These are phyloP conservation scores for Flaveria sonorensis DNA, from an alignment of 129 eudicot species.

Conservation along the genomic window DNA sequence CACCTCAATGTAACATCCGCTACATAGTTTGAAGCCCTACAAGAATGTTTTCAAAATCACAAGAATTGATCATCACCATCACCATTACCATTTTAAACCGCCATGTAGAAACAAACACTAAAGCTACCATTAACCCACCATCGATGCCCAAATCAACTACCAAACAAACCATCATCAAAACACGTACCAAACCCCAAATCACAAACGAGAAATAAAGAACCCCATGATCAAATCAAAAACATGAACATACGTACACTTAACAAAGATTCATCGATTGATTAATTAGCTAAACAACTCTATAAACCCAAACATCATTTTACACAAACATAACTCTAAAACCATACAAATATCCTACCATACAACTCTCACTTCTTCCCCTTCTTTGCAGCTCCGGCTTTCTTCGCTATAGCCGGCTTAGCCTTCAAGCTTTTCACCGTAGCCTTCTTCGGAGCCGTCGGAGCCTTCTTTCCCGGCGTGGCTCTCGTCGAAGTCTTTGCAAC, in stretches of 20 bases:
- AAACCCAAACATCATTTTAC: constrained; percentile 44
- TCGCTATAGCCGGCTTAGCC: constrained; percentile 31
- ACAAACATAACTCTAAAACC: constrained; percentile 26
- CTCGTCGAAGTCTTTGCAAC: constrained; percentile 46
- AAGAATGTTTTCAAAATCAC: too few relatives aligned
- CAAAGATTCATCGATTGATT: neutral
- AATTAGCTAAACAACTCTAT: neutral
- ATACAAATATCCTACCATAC: constrained; percentile 10
- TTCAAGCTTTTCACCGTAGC: constrained; percentile 38
- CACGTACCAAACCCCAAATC: neutral
- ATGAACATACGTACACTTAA: too few relatives aligned
- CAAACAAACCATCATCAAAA: too few relatives aligned
- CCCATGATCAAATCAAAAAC: neutral
- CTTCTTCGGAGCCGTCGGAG: constrained; percentile 41
- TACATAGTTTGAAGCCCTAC: too few relatives aligned
- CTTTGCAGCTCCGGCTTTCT: constrained; percentile 28
- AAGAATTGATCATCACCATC: too few relatives aligned
- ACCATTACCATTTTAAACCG: too few relatives aligned
- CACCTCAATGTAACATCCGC: too few relatives aligned
- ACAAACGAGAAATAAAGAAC: too few relatives aligned
- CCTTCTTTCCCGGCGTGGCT: constrained; percentile 49
- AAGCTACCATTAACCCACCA: too few relatives aligned
- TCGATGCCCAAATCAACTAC: too few relatives aligned
- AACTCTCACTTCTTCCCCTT: constrained; percentile 32
- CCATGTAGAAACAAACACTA: too few relatives aligned